Percentiles rank a stretch among this genome's conserved stretches.
These are phyloP conservation scores for Alternaria longipes DNA, from an alignment of 2,329 filamentous ascomycete genomes.

Conservation along the genomic window DNA sequence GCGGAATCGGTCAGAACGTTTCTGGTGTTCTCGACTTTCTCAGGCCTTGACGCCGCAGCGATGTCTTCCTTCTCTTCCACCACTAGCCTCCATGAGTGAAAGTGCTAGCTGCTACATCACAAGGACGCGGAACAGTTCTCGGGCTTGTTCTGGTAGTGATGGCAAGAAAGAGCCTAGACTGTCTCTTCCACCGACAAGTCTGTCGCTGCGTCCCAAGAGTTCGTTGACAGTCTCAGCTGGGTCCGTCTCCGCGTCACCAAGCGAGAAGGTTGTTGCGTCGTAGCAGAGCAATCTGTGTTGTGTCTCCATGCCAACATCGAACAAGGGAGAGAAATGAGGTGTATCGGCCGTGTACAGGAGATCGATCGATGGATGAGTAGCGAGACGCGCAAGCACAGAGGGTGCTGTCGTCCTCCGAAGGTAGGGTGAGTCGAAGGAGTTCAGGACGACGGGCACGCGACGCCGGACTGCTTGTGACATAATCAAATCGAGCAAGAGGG, in stretches of 20 bases:
- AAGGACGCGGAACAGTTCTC: conserved; percentile 83
- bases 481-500: conserved; percentile 76
- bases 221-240: conserved; percentile 91
- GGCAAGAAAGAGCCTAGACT: conserved; percentile 91
- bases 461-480: too few relatives aligned
- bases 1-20: conserved; percentile 45
- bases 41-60: conserved; percentile 29
- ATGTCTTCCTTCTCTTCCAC: conserved; percentile 32
- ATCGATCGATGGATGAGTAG: conserved; percentile 74
- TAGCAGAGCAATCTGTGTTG: conserved; percentile 90
- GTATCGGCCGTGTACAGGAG: conserved; percentile 86
- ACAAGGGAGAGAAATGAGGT: conserved; percentile 85
- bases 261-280: conserved; percentile 88
- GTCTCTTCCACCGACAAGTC: conserved; percentile 85
- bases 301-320: conserved; percentile 86
- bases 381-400: conserved; percentile 77
- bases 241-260: conserved; percentile 78
- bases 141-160: conserved; percentile 90
- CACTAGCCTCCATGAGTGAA: conserved; percentile 60
- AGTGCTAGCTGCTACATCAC: conserved; percentile 83
- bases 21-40: conserved; percentile 39
- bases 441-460: conserved; percentile 80
- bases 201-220: conserved; percentile 80
- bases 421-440: conserved; percentile 83
- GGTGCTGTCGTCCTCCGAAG: too few relatives aligned